Base-by-base conservation (phyloP, 2,329 filamentous ascomycete genomes). In the Acrocalymma vagum region DNA sequence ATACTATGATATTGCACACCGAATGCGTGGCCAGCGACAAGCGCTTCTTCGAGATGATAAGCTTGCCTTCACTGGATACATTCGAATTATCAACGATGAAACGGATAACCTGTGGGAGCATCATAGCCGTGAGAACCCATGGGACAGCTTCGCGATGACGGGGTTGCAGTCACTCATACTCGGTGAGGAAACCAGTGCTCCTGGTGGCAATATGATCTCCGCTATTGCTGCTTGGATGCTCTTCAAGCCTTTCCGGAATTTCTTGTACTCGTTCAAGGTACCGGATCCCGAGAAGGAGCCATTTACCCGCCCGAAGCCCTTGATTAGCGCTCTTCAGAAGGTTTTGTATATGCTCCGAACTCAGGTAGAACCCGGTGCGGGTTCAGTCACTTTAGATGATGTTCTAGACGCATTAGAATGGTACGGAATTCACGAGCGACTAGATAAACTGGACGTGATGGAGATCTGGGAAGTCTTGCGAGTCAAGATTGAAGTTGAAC, bases 51-150 rank as follows among this genome's bases (percentile, higher is more conserved):
- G 77, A 22, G 73, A 83, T 48, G 83, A 86, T 55, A 83, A 79
- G 25, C 74, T 86, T 28, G 76, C 80, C 0, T 83, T 86, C 47
- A 81, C 80, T 44, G 80, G 77, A 1, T 85, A 85, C 57, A 79
- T 86, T 43, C 78, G 81, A 13, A 73, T 83, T 27, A 69, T 86
- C 34, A 64, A 85, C 16, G 83, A 86, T 51, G 75, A 81, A 3
- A 85, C 82, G 0, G 72, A 76, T 23, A 81, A 80, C 29, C 66
- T 85, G 21, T 85, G 82, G 81, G 83, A 82, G 69, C 81, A 84
- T 40, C 66, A 72, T 21, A 80, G 74, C 38, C 70, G 77, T 24
- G 72, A 78, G 1, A 79, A 81, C 45, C 73, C 75, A 5, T 83
- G 79, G 80, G 78, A 82, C 52, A 80, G 78, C 52, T 71, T 82